A percentile compares a stretch with the other conserved stretches of the same genome.
Conservation (phyloP, 2,329 filamentous ascomycete species). For the Colletotrichum musae region DNA sequence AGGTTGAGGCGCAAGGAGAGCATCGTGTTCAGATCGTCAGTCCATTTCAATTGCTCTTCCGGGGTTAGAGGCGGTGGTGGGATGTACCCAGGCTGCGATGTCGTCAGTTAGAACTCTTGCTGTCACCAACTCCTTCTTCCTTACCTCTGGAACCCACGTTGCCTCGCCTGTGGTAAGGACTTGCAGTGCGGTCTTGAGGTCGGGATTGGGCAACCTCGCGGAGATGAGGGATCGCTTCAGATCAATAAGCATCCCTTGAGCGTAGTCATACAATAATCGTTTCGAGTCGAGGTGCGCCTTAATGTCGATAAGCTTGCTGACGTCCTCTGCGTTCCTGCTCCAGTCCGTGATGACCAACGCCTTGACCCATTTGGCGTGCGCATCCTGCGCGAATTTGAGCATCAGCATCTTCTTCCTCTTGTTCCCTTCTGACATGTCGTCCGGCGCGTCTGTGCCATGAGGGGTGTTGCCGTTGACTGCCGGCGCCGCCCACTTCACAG, state of each 20-base stretch:
- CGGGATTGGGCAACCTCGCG: slow-evolving; percentile 88
- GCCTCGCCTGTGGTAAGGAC: slow-evolving; percentile 85
- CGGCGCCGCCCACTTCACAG: slow-evolving; percentile 71
- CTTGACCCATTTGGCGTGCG: slow-evolving; percentile 93
- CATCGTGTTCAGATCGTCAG: slow-evolving; percentile 87
- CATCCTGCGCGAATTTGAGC: slow-evolving; percentile 83
- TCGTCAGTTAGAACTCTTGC: slow-evolving; percentile 17
- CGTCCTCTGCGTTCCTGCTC: slow-evolving; percentile 83
- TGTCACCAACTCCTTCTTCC: slow-evolving; percentile 43
- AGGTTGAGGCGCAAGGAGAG: slow-evolving; percentile 88
- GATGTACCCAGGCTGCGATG: slow-evolving; percentile 78
- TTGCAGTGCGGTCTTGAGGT: slow-evolving; percentile 90
- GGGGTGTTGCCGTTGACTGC: slow-evolving; percentile 66
- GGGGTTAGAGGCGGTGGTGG: slow-evolving; percentile 79
- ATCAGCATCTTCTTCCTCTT: slow-evolving; percentile 82
- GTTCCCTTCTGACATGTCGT: slow-evolving; percentile 76
- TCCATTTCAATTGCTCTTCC: slow-evolving; percentile 79
- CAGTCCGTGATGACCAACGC: slow-evolving; percentile 91
- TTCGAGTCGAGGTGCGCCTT: slow-evolving; percentile 80
- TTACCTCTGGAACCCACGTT: slow-evolving; percentile 83
- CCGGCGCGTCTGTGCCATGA: slow-evolving; percentile 54
- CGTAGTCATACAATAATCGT: slow-evolving; percentile 71
- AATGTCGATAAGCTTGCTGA: slow-evolving; percentile 91
- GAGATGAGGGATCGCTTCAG: slow-evolving; percentile 80
- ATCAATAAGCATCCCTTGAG: slow-evolving; percentile 75